A percentile compares a stretch with the other conserved stretches of the same genome.
These are phyloP conservation scores for Boletus bicolor DNA, from an alignment of 768 basidiomycete genomes.

Conservation along the genomic window DNA sequence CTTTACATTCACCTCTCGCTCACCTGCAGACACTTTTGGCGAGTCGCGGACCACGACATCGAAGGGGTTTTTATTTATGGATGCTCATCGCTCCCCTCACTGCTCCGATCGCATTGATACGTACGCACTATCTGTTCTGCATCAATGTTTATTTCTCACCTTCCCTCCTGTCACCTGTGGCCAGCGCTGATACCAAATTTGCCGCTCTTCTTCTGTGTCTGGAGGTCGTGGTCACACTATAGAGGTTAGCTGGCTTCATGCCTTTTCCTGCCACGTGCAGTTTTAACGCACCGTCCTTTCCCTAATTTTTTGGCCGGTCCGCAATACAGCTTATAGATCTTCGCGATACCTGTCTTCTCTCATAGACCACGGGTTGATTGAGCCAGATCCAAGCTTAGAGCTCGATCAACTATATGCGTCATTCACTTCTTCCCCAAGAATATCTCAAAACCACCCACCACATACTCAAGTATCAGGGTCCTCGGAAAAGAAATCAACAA, in stretches of 20 bases:
- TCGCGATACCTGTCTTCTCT: conserved; percentile 66
- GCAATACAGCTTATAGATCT: conserved; percentile 56
- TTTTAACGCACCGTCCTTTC: neutral
- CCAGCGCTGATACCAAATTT: conserved; percentile 79
- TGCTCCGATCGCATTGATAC: conserved; percentile 72
- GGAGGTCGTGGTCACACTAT: conserved; percentile 85
- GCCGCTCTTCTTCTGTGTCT: conserved; percentile 81
- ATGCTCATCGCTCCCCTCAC: conserved; percentile 66
- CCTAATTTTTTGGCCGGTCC: conserved; percentile 1
- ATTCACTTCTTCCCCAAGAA: conserved; percentile 20
- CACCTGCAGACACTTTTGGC: conserved; percentile 53
- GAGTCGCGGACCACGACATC: conserved; percentile 59
- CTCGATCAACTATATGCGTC: conserved; percentile 57
- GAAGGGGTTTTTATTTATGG: conserved; percentile 65
- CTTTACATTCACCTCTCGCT: conserved; percentile 32
- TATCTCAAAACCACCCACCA: conserved; percentile 7
- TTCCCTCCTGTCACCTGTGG: neutral
- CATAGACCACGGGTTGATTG: conserved; percentile 51
- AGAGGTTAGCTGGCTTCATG: conserved; percentile 45
- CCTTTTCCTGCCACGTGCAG: neutral
- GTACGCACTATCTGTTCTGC: conserved; percentile 40
- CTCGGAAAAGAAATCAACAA: conserved; percentile 6
- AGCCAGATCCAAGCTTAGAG: conserved; percentile 49
- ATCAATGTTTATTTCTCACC: neutral
- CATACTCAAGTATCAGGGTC: conserved; percentile 5